Evolutionary conservation across 306 rosid species (phyloP).

Genomic region (Dryas octopetala): DNA sequence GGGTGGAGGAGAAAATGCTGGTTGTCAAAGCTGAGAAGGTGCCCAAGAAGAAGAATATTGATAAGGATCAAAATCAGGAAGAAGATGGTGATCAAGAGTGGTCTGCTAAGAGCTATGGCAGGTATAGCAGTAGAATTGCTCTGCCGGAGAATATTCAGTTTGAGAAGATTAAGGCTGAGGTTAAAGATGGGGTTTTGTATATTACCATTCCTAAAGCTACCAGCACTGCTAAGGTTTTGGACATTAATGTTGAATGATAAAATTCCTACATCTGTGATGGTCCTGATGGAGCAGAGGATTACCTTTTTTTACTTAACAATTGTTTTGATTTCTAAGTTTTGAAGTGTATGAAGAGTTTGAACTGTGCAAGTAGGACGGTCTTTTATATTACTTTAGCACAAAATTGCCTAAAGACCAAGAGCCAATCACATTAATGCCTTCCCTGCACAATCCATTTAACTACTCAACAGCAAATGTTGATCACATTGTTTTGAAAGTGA

Average conservation of each 20-base stretch:
- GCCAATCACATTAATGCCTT: no score
- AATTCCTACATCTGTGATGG: no score
- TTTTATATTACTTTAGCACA: no score
- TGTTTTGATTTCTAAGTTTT: no score
- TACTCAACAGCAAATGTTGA: no score
- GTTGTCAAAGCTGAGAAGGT: conserved; percentile 71
- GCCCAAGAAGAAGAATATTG: conserved; percentile 23
- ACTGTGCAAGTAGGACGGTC: no score
- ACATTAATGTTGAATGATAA: conserved; percentile 51
- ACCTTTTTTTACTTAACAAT: no score
- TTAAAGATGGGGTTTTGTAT: conserved; percentile 80
- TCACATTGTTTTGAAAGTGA: no score
- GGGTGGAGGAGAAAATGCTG: conserved; percentile 86
- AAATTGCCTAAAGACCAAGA: no score
- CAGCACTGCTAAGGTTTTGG: conserved; percentile 33
- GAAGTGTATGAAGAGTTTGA: no score
- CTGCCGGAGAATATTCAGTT: conserved; percentile 69
- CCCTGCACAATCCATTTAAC: no score
- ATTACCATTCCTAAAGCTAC: conserved; percentile 60
- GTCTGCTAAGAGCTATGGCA: conserved; percentile 76
- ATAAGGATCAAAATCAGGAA: not conserved
- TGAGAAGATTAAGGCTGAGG: conserved; percentile 78
- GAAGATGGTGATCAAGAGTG: conserved; percentile 44
- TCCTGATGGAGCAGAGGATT: no score
- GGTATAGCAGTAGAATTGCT: conserved; percentile 63